Conservation (phyloP, 306 rosid species). For the Gastrolobium bilobum region DNA sequence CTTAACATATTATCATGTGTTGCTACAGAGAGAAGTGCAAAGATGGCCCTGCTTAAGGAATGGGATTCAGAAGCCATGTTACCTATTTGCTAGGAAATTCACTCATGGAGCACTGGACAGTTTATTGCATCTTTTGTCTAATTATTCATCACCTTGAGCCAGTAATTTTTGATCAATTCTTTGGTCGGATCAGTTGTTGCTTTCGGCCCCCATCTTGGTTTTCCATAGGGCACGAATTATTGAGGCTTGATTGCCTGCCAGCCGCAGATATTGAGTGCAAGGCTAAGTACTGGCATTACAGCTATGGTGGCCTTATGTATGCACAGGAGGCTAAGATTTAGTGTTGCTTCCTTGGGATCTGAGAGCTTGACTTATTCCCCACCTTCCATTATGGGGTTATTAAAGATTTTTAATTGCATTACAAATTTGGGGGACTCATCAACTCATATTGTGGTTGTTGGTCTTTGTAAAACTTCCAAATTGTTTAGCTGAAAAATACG, state of each 20-base stretch:
- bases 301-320: conserved; percentile 49
- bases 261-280: conserved; percentile 52
- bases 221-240: conserved; percentile 58
- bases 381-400: conserved; percentile 38
- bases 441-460: conserved; percentile 47
- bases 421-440: conserved; percentile 52
- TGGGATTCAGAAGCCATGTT: conserved; percentile 86
- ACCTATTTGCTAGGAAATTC: conserved; percentile 97
- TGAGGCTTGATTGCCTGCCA: conserved; percentile 51
- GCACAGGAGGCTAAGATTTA: conserved; percentile 48
- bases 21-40: conserved; percentile 81
- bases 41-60: conserved; percentile 98
- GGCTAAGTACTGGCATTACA: conserved; percentile 47
- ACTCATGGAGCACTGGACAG: conserved; percentile 69
- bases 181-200: conserved; percentile 64
- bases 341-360: conserved; percentile 52
- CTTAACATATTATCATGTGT: conserved; percentile 7
- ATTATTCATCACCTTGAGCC: conserved; percentile 76
- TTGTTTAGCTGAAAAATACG: conserved; percentile 63
- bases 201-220: conserved; percentile 61
- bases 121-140: conserved; percentile 74
- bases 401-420: conserved; percentile 33
- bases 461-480: conserved; percentile 54
- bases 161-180: conserved; percentile 66
- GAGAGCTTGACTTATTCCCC: conserved; percentile 32